phyloP scores from a whole-genome alignment of 768 basidiomycete species.

The Suillus subluteus region DNA sequence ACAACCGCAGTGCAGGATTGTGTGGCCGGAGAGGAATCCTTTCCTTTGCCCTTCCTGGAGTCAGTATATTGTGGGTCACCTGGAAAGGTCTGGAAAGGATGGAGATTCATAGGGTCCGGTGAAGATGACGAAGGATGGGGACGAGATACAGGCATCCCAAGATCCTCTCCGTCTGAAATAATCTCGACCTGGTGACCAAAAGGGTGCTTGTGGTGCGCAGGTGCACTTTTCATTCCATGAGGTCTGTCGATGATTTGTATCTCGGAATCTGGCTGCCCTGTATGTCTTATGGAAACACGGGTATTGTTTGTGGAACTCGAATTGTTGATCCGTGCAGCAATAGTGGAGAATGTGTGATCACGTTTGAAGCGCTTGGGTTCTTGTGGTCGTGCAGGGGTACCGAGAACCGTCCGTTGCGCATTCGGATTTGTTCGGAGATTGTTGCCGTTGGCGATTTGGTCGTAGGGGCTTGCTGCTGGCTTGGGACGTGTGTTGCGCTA shows the following conservation, averaged over 20 bases:
- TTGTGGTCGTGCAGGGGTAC: background rate
- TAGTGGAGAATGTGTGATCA: slow-evolving; percentile 11
- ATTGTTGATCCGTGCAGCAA: background rate
- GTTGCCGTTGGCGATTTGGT: background rate
- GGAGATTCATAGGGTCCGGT: slow-evolving; percentile 26
- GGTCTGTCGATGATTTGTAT: slow-evolving; percentile 23
- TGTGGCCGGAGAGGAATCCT: background rate
- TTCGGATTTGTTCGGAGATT: slow-evolving; percentile 25
- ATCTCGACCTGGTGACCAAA: slow-evolving; percentile 27
- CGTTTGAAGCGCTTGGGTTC: slow-evolving; percentile 30
- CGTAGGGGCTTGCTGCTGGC: slow-evolving; percentile 5
- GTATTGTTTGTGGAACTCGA: slow-evolving; percentile 8
- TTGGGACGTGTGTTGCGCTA: background rate
- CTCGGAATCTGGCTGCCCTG: slow-evolving; percentile 21
- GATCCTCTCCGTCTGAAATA: slow-evolving; percentile 24
- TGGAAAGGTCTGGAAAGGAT: slow-evolving; percentile 31
- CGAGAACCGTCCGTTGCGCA: slow-evolving; percentile 24
- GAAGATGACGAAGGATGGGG: slow-evolving; percentile 18
- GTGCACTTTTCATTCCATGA: slow-evolving; percentile 2
- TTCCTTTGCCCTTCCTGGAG: slow-evolving; percentile 27
- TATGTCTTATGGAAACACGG: slow-evolving; percentile 9
- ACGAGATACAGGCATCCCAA: slow-evolving; percentile 26
- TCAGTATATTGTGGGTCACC: background rate
- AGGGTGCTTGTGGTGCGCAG: background rate
- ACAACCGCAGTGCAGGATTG: background rate